A percentile compares a stretch with the other conserved stretches of the same genome.
These are phyloP conservation scores for Clarireedia homoeocarpa DNA, from an alignment of 2,329 filamentous ascomycete species.

Conservation along the genomic window DNA sequence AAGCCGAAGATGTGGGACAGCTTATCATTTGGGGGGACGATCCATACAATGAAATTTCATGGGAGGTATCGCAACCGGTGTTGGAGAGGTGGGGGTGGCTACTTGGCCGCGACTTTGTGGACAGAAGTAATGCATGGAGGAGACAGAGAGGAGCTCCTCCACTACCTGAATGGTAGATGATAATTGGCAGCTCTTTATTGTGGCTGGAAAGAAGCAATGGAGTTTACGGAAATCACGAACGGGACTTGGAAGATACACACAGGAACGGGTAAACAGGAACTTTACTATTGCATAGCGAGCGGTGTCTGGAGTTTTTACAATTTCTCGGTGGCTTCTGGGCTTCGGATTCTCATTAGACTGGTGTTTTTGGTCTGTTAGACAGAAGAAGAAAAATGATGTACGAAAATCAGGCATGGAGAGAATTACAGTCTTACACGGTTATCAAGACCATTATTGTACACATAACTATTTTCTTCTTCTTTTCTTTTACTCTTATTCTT, in stretches of 20 bases:
- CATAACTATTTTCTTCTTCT: too few relatives aligned
- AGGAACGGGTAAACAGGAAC: too few relatives aligned
- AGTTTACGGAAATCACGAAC: neutral
- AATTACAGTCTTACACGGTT: too few relatives aligned
- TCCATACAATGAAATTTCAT: conserved; percentile 34
- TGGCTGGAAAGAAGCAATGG: neutral
- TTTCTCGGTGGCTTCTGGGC: too few relatives aligned
- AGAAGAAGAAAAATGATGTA: too few relatives aligned
- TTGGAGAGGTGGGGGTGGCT: conserved; percentile 36
- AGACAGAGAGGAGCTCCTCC: conserved; percentile 31
- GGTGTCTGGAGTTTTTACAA: neutral
- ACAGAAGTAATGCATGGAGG: conserved; percentile 36
- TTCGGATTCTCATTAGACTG: too few relatives aligned
- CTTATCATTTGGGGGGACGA: conserved; percentile 38
- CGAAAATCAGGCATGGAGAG: too few relatives aligned
- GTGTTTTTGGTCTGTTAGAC: too few relatives aligned
- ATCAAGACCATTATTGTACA: too few relatives aligned
- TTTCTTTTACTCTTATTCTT: too few relatives aligned
- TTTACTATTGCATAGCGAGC: conserved; percentile 4
- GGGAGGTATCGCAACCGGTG: conserved; percentile 35
- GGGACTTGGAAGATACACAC: neutral
- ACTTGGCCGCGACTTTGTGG: conserved; percentile 32
- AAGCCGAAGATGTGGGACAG: conserved; percentile 32
- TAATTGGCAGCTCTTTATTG: neutral
- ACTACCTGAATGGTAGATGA: conserved; percentile 28